Base-by-base conservation (phyloP, 2,329 filamentous ascomycete genomes). In the Paracamarosporium sp. region DNA sequence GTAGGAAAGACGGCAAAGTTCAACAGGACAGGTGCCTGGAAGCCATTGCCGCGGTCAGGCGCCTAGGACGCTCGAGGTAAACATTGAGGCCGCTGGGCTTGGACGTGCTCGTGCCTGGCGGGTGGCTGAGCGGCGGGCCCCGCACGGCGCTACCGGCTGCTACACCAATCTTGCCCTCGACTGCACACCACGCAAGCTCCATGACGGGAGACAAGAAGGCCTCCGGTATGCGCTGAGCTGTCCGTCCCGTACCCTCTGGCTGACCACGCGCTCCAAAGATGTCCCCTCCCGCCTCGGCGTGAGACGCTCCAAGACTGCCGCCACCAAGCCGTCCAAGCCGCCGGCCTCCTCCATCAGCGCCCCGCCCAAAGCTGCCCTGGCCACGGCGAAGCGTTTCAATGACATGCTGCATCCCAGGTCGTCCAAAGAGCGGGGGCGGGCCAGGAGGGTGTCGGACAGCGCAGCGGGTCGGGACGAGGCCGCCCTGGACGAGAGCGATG, bases 191-290 rank as follows among this genome's bases (percentile, higher is more conserved):
- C 33, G 1, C 30, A 44, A 11, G 28, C 31, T 17, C 50, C 44
- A 74, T 75, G 72, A 65, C 71, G 17, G 62, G 63, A 43, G 69
- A 72, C 56, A 70, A 65, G 61, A 74, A 69, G 59, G 61, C 59
- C 46, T 59, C 67, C 63, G 73, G 73, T 74, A 65, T 48, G 62
- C 57, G 53, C 52, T 44, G 20, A 35, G 22, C 35, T 24, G 59
- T 44, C 15, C 25, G 4, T 31, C 17, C 9, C 20, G 15, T 8
- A 15, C 36, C 45, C 45, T 44, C 20, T 17, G 7, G 44, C 57
- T 64, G 24, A 62, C 57, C 27, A 13, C 1, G 3, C 9, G 3
- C 33, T 20, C 17, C 35, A 41, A 47, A 70, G 72, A 72, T 45
- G 48, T 69, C 30, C 63, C 72, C 5, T 63, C 57, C 43, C 67